Base-by-base conservation (phyloP, 2,329 filamentous ascomycete species). In the Leptodontidium sp. region DNA sequence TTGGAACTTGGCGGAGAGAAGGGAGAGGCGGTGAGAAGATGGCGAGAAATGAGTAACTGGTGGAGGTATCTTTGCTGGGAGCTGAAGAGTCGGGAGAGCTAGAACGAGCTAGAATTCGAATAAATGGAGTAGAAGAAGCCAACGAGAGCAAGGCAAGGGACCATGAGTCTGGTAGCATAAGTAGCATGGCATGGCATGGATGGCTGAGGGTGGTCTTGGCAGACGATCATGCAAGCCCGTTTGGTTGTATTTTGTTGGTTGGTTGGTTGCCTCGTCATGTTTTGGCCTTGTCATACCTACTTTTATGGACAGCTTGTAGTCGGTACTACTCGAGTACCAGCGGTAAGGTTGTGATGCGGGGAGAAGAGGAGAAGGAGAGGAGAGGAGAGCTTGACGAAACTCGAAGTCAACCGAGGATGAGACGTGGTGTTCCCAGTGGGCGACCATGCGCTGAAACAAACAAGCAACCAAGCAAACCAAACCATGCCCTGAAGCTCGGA, bases 1-100 rank as follows among this genome's bases (percentile, higher is more conserved):
- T 24, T 17, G 55, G 62, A 64, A 40, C 35, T 62, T 57, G 49
- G 26, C 38, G 61, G 32, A 24, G 15, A 45, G 26, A 24, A 29
- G 17, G 15, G 29, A 11, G 59, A 62, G 29, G 57, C 58, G 58
- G 58, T 61, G 61, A 52, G 61, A 14, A 43, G 47, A 32, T 29
- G 9, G 9, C 2, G 58, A 32, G n/a, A 21, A 59, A 40, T 26
- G 35, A 26, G 12, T 2, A 15, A 29, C 15, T 24, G 26, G 32
- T n/a, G 45, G 35, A 52, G 17, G n/a, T 6, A n/a, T 3, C 17
- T 12, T 14, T 12, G 40, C 17, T 4, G 24, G 24, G 59, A 40
- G 38, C 38, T 32, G 29, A 47, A 40, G n/a, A 53, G 49, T 4
- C 32, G 29, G 21, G 29, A 43, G 17, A 40, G 17, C 17, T 40